A percentile compares a stretch with the other conserved stretches of the same genome.
Evolutionary conservation across 2,329 filamentous ascomycete genomes (phyloP).

Genomic region (Teratosphaeria zuluensis): DNA sequence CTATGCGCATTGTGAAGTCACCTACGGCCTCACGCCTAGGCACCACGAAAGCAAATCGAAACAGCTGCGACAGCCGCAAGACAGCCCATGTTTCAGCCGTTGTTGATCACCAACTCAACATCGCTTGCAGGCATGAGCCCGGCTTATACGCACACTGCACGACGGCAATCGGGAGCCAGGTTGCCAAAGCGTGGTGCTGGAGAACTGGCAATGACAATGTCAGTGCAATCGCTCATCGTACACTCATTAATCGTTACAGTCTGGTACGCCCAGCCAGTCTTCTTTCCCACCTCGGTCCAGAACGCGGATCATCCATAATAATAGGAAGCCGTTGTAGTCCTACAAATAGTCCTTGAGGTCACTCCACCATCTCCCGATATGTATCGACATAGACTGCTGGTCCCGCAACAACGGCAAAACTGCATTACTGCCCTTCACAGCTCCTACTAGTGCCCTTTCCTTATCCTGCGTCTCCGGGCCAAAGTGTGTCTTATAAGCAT

Average conservation of each 20-base stretch:
- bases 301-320: too few species aligned
- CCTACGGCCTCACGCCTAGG: not conserved
- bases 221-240: not conserved
- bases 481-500: slow-evolving; percentile 59
- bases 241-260: not conserved
- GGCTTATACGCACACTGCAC: not conserved
- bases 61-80: not conserved
- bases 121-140: not conserved
- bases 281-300: not conserved
- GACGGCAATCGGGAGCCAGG: not conserved
- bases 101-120: not conserved
- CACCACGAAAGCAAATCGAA: not conserved
- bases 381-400: not conserved
- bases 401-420: not conserved
- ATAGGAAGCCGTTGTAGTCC: not conserved
- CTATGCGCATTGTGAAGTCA: not conserved
- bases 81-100: not conserved
- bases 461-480: slow-evolving; percentile 32
- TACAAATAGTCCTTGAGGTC: not conserved
- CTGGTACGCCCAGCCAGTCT: not conserved
- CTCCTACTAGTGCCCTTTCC: not conserved
- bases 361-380: not conserved
- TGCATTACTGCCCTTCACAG: not conserved
- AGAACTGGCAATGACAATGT: not conserved
- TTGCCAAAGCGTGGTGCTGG: not conserved